phyloP scores from a whole-genome alignment of 176 grass and related monocot genomes.

The Pontederia paniculata region DNA sequence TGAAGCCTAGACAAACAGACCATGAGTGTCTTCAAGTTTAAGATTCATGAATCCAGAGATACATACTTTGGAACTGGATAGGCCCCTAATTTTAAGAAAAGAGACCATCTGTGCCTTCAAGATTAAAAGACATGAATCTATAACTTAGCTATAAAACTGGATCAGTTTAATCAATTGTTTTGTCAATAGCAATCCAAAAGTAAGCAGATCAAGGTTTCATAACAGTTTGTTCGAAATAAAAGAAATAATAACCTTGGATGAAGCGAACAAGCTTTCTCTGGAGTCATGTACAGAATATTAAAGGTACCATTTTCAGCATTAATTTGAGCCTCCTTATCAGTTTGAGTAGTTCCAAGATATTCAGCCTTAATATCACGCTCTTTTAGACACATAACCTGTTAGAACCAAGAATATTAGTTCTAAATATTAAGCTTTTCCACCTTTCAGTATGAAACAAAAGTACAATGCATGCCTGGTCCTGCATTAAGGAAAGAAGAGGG shows the following conservation, averaged over 20 bases:
- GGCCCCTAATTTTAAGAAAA: no score
- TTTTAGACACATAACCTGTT: conserved; percentile 88
- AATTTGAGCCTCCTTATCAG: conserved; percentile 25
- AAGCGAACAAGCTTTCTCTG: conserved; percentile 77
- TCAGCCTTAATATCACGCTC: conserved; percentile 69
- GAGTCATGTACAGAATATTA: conserved; percentile 85
- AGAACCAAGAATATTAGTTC: conserved; percentile 16
- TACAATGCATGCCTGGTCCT: conserved; percentile 50
- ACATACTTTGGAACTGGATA: no score
- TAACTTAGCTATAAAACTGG: no score
- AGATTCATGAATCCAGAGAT: no score
- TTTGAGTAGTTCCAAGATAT: conserved; percentile 80
- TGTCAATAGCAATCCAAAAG: no score
- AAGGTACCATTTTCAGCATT: conserved; percentile 60
- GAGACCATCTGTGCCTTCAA: no score
- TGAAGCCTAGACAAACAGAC: no score
- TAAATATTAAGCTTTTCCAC: not conserved
- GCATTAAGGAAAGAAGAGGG: conserved; percentile 84
- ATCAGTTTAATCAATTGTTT: no score
- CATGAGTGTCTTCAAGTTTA: no score
- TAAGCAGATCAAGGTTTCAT: no score
- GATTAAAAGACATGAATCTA: no score
- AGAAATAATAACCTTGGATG: conserved; percentile 36
- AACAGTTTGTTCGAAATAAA: no score
- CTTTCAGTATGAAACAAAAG: conserved; percentile 2